Base-by-base conservation (phyloP, 345 rosid species). In the Euphorbia tirucalli region DNA sequence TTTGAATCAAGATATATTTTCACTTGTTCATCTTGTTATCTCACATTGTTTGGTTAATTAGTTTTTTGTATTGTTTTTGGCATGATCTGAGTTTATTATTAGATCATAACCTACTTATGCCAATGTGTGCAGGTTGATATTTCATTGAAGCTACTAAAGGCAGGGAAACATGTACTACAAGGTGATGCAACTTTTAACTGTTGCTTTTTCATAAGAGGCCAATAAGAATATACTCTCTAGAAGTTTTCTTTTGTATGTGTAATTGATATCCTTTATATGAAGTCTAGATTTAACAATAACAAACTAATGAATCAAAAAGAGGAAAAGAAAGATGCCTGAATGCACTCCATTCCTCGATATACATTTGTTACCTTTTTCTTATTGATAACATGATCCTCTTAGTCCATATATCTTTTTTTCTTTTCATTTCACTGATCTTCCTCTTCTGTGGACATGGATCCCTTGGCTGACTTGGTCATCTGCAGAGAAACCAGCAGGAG, bases 401-500 rank as follows among this genome's bases (percentile, higher is more conserved):
- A 66, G 15, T 64, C 48, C 70, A 21, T 11, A n/a, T 39, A 27
- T 68, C n/a, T 62, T 71, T 5, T 73, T 35, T 46, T 58, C 37
- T 31, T 37, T 66, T 56, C 64, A 48, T 63, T 73, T 31, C 61
- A 58, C 80, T 89, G 60, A 84, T 63, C 52, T 68, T 54, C 65
- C 18, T 65, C 84, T 61, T 65, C 65, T 75, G 69, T 75, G 70
- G 61, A 66, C 76, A 41, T 82, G 83, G 48, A 30, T 70, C 73
- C 69, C 85, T 72, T 83, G 82, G 84, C 71, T 76, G 73, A 76
- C 73, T 79, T 75, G 83, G 77, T 75, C 77, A 66, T 78, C 69
- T 84, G 70, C 83, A 94, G 99, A 94, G 85, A 94, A 92, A 90
- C 99, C 97, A 49, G 99, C 97, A 4, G 96, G 96, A 69, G 83